Conservation (phyloP, 768 basidiomycete genomes). For the Phanerodontia chrysosporium region DNA sequence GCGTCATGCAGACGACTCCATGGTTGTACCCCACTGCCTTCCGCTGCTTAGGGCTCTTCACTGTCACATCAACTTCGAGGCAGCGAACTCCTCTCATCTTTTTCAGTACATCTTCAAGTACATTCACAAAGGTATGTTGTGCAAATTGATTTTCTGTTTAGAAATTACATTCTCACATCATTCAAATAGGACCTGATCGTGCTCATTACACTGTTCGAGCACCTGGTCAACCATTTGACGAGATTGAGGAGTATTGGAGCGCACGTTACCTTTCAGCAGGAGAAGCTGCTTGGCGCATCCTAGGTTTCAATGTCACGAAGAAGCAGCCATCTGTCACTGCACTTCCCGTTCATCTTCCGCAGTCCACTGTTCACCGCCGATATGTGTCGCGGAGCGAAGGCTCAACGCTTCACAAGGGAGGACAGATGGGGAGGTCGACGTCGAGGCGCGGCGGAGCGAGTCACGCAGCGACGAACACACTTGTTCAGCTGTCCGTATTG, state of each 20-base stretch:
- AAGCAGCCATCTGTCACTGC: conserved; percentile 32
- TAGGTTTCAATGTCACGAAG: conserved; percentile 30
- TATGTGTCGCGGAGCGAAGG: no score
- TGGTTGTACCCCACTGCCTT: conserved; percentile 28
- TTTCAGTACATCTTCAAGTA: conserved; percentile 40
- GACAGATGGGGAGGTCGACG: no score
- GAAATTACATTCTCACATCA: neutral
- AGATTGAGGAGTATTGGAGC: conserved; percentile 34
- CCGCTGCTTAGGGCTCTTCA: conserved; percentile 22
- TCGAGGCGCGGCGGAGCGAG: no score
- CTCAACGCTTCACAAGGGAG: no score
- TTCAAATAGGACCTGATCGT: conserved; percentile 19
- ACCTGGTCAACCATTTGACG: conserved; percentile 18
- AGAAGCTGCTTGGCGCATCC: conserved; percentile 34
- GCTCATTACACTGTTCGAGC: neutral
- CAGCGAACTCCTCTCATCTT: conserved; percentile 24
- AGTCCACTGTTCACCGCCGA: conserved; percentile 16
- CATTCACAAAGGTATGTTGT: conserved; percentile 31
- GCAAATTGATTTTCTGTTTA: neutral
- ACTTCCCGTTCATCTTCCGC: conserved; percentile 30
- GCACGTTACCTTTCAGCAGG: conserved; percentile 17
- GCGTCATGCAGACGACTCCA: conserved; percentile 18
- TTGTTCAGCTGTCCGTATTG: no score
- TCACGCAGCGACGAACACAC: no score
- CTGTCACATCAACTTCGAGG: conserved; percentile 37